Base-by-base conservation (phyloP, 441 rosid genomes). In the Rhodomyrtus psidioides region DNA sequence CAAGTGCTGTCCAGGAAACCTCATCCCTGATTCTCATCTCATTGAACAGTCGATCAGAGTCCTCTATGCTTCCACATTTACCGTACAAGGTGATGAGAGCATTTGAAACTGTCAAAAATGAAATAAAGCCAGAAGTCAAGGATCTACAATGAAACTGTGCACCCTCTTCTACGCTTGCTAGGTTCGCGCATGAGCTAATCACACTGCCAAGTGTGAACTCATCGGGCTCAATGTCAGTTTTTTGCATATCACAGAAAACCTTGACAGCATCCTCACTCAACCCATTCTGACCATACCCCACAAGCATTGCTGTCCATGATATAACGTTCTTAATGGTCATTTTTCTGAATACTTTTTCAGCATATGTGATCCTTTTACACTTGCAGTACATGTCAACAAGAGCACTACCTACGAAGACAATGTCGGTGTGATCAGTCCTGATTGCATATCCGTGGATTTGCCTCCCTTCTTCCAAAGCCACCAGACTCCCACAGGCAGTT, bases 361-460 rank as follows among this genome's bases (percentile, higher is more conserved):
- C 99, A 82, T 90, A 92, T 70, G 83, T 84, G 88, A 94, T 84
- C 87, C 79, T 86, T 89, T 90, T 93, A 89, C 98, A 93, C 89
- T 96, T 95, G 89, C 96, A 95, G 81, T 97, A 96, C 99, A 97
- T 96, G 90, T 97, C 99, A 88, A 95, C 92, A 49, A 97, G 97
- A 87, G 99, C 98, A 92, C 97, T 96, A 12, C 95, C 98, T 42
- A 95, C 99, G 85, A 93, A 93, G 59, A 97, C 85, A 84, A 96
- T 93, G 86, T 93, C 91, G 39, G 85, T 88, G 88, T 93, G 90
- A 87, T 90, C 87, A 27, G 92, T 93, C 92, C 94, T 94, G 86
- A 94, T 88, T 74, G 92, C 85, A 88, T 86, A 93, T 65, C 93
- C 96, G 87, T 96, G 99, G 76, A 96, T 90, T 86, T 94, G 93